Conservation (phyloP, 768 basidiomycete genomes). For the Mycena chlorophos region DNA sequence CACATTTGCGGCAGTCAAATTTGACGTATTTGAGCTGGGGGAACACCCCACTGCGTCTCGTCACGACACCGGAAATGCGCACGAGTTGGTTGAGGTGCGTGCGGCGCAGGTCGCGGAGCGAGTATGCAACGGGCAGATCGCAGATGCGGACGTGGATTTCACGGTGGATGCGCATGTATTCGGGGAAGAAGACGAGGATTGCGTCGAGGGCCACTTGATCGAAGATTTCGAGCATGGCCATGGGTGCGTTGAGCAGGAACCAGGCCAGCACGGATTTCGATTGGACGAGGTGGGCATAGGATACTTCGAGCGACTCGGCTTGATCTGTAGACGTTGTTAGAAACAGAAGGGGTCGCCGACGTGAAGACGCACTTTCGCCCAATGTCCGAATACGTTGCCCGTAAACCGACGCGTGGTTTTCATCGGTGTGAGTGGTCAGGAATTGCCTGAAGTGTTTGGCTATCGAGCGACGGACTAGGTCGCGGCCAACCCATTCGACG, state of each 20-base stretch:
- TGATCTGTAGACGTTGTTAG: conserved; percentile 60
- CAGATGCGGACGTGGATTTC: conserved; percentile 98
- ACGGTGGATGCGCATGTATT: conserved; percentile 94
- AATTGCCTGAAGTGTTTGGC: conserved; percentile 93
- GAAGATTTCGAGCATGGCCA: conserved; percentile 90
- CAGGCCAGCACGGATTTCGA: conserved; percentile 96
- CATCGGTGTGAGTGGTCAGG: conserved; percentile 94
- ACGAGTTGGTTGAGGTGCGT: conserved; percentile 93
- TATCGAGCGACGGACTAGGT: conserved; percentile 87
- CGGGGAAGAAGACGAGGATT: conserved; percentile 93
- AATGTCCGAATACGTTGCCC: conserved; percentile 90
- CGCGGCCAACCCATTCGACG: conserved; percentile 95
- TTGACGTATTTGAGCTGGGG: conserved; percentile 99
- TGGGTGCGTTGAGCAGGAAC: conserved; percentile 93
- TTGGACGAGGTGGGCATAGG: conserved; percentile 89
- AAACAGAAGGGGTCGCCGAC: neutral
- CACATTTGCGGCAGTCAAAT: conserved; percentile 95
- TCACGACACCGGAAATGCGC: conserved; percentile 94
- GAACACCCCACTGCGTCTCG: conserved; percentile 92
- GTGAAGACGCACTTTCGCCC: conserved; percentile 73
- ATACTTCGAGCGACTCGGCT: conserved; percentile 95
- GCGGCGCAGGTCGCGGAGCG: conserved; percentile 91
- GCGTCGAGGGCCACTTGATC: conserved; percentile 94
- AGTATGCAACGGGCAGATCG: conserved; percentile 85
- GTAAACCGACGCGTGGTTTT: conserved; percentile 88